Evolutionary conservation across 768 basidiomycete genomes (phyloP), one percentile per base, ranked within the genome.

Genomic region (Naganishia kalamii): DNA sequence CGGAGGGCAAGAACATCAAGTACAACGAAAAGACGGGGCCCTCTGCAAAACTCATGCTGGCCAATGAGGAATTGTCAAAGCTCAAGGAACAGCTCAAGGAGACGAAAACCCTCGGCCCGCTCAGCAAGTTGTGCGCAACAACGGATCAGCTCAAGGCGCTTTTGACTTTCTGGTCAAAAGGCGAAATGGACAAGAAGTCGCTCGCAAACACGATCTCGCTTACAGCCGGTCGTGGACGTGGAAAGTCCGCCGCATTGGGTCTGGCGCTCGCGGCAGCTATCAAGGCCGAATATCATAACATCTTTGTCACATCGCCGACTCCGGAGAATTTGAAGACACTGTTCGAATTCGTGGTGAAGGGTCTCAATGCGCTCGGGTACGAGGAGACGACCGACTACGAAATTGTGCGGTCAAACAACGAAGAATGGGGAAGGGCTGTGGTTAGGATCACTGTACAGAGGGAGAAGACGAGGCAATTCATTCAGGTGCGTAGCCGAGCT

Each of bases 361-460:
- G 94, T 0, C 81, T 99, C 81, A 94, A 98, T 74, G 88, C 84
- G 2, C 80, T 98, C 37, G 92, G 92, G 0, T 99, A 93, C 74
- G 92, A 98, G 78, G 96, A 98, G 75, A 94, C 97, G 79, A 82
- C 96, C 54, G 94, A 98, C 72, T 99, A 98, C 70, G 96, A 98
- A 72, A 91, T 98, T n/a, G 85, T 88, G 37, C 91, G 94, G 77
- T 92, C 89, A 67, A 91, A 89, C n/a, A 90, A 90, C 75, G 87
- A 91, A 0, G 93, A 96, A 62, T 90, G 92, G 72, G 89, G 89
- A 74, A 92, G 92, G 72, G 92, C 92, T 0, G 91, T 98, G 71
- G 94, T 99, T 0, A 82, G 94, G 47, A 92, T 98, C 32, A 94
- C 98, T 98, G 41, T 97, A 93, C 82, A 85, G 87, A 68, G 85